Conservation (phyloP, 352 stramenopile species). For the Globisporangium apiculatum region DNA sequence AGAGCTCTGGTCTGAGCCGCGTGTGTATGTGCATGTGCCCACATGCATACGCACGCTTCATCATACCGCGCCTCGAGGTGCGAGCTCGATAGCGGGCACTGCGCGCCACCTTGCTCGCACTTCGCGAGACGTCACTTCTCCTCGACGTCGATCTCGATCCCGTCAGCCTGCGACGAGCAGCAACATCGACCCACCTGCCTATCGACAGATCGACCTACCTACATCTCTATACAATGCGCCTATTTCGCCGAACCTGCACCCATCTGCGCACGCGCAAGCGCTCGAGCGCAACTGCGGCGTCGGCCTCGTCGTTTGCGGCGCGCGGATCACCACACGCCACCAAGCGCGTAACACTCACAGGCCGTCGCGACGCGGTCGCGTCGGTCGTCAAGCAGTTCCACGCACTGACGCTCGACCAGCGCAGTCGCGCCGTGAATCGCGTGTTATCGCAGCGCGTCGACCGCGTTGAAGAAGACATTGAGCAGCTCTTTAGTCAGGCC, state of each 20-base stretch:
- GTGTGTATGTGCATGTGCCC: too few species aligned
- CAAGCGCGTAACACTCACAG: constrained; percentile 12
- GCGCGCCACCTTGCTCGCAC: too few species aligned
- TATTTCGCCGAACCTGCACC: constrained; percentile 12
- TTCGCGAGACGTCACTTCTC: too few species aligned
- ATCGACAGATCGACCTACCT: too few species aligned
- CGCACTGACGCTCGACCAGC: constrained; percentile 47
- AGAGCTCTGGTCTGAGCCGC: too few species aligned
- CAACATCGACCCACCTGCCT: too few species aligned
- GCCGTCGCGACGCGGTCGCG: constrained; percentile 21
- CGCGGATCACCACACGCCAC: neutral
- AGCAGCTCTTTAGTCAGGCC: constrained; percentile 57
- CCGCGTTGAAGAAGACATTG: constrained; percentile 44
- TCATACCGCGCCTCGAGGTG: too few species aligned
- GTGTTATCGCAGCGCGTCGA: constrained; percentile 38
- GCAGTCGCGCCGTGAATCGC: constrained; percentile 39
- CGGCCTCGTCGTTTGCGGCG: neutral
- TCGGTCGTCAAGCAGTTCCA: constrained; percentile 54
- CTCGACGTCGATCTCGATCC: too few species aligned
- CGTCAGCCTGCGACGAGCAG: too few species aligned
- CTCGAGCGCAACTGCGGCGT: neutral
- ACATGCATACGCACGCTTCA: too few species aligned
- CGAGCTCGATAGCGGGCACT: too few species aligned
- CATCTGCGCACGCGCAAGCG: constrained; percentile 12
- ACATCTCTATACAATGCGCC: constrained; percentile 13